Evolutionary conservation across 352 stramenopile genomes (phyloP).

Genomic region (Plasmopara muralis): DNA sequence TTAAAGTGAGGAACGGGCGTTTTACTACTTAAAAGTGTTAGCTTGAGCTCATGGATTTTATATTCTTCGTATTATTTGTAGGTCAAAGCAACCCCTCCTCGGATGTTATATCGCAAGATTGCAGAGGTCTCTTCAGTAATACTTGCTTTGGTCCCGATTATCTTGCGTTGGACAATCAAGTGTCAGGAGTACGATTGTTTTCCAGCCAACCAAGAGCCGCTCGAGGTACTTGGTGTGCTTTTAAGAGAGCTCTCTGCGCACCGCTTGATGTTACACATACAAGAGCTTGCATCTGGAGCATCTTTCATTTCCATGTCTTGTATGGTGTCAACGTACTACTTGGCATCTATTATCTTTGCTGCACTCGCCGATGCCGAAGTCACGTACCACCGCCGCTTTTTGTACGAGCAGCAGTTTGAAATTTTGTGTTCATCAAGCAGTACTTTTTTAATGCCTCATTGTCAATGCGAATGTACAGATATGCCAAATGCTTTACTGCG

Average conservation of each 20-base stretch:
- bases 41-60: not conserved
- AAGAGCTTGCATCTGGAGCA: constrained; percentile 26
- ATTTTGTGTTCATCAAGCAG: not conserved
- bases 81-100: constrained; percentile 66
- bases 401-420: constrained; percentile 29
- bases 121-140: constrained; percentile 46
- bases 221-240: constrained; percentile 30
- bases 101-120: constrained; percentile 66
- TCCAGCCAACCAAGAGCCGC: constrained; percentile 37
- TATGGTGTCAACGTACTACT: constrained; percentile 63
- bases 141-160: constrained; percentile 54
- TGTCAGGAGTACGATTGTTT: constrained; percentile 60
- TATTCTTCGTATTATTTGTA: constrained; percentile 5
- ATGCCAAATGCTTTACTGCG: constrained; percentile 87
- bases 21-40: not conserved
- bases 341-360: constrained; percentile 69
- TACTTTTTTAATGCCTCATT: constrained; percentile 8
- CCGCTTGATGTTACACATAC: constrained; percentile 17
- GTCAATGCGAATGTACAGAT: constrained; percentile 25
- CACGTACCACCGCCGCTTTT: constrained; percentile 77
- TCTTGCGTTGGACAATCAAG: constrained; percentile 43
- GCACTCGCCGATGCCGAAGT: constrained; percentile 77
- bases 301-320: constrained; percentile 62
- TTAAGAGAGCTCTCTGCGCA: constrained; percentile 25
- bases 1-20: constrained; percentile 38